A percentile compares a stretch with the other conserved stretches of the same genome.
Conservation (phyloP, 371 early-diverging fungal species). For the Mucor lusitanicus region DNA sequence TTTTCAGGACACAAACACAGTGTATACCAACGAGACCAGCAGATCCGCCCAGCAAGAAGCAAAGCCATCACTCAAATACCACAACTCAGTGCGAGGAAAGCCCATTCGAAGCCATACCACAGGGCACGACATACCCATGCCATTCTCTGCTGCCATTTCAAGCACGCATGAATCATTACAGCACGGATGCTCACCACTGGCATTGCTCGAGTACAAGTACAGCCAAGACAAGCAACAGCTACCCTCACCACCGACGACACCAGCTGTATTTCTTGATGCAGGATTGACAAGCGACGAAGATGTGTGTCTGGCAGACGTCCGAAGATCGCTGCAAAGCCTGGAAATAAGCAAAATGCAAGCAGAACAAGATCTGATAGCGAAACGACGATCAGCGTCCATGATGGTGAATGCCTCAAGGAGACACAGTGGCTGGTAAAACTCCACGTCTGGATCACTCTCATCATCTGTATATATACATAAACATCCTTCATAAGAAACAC, state of each 20-base stretch:
- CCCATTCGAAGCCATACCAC: not conserved
- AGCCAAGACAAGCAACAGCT: not conserved
- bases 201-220: not conserved
- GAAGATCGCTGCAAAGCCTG: not conserved
- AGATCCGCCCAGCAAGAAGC: not conserved
- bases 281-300: conserved; percentile 5
- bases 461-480: not conserved
- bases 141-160: not conserved
- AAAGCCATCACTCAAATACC: conserved; percentile 7
- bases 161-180: not conserved
- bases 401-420: not conserved
- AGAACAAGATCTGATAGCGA: not conserved
- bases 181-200: not conserved
- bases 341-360: not conserved
- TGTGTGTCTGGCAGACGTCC: conserved; percentile 14
- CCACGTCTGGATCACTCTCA: not conserved
- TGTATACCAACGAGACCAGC: conserved; percentile 6
- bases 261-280: not conserved
- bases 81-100: conserved; percentile 7
- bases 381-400: not conserved
- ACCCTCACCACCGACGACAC: not conserved
- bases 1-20: conserved; percentile 18
- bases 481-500: not conserved
- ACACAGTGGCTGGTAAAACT: not conserved
- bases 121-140: not conserved